Conservation (phyloP, 2,329 filamentous ascomycete genomes). For the Trichoderma atrobrunneum region DNA sequence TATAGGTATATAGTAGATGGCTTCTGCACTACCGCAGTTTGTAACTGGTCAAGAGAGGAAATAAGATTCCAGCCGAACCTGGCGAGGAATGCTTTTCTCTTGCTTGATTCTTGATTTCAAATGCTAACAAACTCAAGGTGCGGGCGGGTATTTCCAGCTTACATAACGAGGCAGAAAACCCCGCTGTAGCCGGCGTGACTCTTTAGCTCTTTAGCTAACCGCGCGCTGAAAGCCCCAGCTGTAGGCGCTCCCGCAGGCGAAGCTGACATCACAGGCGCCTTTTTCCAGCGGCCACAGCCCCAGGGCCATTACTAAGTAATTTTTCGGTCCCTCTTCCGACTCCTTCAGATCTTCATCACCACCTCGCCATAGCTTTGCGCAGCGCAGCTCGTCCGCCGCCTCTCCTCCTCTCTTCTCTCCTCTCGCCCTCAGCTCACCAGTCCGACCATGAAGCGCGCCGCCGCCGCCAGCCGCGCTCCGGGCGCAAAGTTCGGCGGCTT, state of each 20-base stretch:
- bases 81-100: neutral
- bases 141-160: neutral
- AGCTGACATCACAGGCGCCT: constrained; percentile 15
- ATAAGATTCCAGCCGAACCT: neutral
- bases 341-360: neutral
- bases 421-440: neutral
- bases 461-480: constrained; percentile 24
- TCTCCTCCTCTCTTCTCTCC: neutral
- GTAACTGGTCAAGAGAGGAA: neutral
- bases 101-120: constrained; percentile 11
- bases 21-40: neutral
- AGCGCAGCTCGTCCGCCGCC: neutral
- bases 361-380: neutral
- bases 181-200: constrained; percentile 13
- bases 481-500: constrained; percentile 29
- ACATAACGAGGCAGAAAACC: neutral
- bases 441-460: constrained; percentile 29
- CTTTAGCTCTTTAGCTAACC: neutral
- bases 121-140: neutral
- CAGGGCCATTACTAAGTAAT: constrained; percentile 3
- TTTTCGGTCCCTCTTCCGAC: constrained; percentile 10
- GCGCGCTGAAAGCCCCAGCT: neutral
- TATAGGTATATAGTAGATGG: neutral
- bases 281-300: neutral
- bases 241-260: neutral